A percentile compares a stretch with the other conserved stretches of the same genome.
Conservation (phyloP, 1,139 yeast species). For the Debaryomyces sp. region DNA sequence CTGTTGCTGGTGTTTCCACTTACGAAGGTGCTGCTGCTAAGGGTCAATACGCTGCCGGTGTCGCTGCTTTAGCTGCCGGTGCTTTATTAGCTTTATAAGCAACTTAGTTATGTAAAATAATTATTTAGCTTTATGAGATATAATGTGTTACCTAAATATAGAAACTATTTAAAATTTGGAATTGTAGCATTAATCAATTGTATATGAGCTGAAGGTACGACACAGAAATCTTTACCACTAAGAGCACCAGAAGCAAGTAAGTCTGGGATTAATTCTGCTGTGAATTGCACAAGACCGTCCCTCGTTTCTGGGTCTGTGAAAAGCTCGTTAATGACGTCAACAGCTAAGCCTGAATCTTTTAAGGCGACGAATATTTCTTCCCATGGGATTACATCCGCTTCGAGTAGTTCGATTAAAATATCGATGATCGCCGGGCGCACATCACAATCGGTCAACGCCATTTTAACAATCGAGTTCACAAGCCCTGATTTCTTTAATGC, state of each 20-base stretch:
- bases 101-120: conserved; percentile 1
- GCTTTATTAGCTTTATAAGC: conserved; percentile 54
- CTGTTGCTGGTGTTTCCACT: conserved; percentile 38
- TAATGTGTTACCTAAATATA: conserved; percentile 4
- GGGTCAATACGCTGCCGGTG: conserved; percentile 45
- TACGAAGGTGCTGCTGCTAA: conserved; percentile 45
- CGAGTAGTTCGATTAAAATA: conserved; percentile 28
- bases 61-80: conserved; percentile 55
- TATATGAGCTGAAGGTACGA: conserved; percentile 3
- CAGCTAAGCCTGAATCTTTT: conserved; percentile 34
- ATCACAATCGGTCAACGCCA: conserved; percentile 34
- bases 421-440: conserved; percentile 29
- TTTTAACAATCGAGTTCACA: conserved; percentile 28
- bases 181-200: conserved; percentile 3
- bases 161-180: not conserved
- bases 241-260: conserved; percentile 18
- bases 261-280: conserved; percentile 30
- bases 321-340: conserved; percentile 27
- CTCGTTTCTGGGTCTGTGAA: conserved; percentile 35
- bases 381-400: conserved; percentile 37
- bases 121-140: not conserved
- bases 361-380: conserved; percentile 35
- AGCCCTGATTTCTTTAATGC: conserved; percentile 35
- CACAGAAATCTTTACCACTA: conserved; percentile 3
- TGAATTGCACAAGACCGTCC: conserved; percentile 29